Evolutionary conservation across 495 filamentous ascomycete genomes (phyloP), one percentile per base, ranked within the genome.

Genomic region (Ramalina intermedia): DNA sequence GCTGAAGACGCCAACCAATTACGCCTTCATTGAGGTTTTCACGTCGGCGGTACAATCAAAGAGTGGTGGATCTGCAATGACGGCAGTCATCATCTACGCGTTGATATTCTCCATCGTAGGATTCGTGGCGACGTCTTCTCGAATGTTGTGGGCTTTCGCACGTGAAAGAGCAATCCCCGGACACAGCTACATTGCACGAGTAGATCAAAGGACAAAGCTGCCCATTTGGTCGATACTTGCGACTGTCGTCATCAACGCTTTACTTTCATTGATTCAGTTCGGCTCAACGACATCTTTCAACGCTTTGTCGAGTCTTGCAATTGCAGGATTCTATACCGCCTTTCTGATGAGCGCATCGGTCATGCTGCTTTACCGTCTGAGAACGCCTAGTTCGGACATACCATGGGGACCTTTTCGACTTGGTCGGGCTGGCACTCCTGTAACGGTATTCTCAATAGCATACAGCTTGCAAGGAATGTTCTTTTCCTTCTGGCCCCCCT

Each of bases 141-240:
- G 76, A 1, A 70, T 73, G 57, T 61, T 70, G 35, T 80, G 73
- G 69, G 68, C 74, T 0, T 78, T 79, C 52, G 64, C 72, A 1
- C 61, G 75, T 5, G 75, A 79, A 49, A 63, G 64, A 13, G 74
- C 68, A 4, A 54, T 76, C 13, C 74, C 74, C 2, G 68, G 69
- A 33, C 68, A 60, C 49, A 61, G 58, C 29, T 57, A 63, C 55
- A 68, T 76, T 62, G 17, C 64, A 36, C 37, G 52, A 54, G 61
- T 69, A 23, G 51, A 62, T 26, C 57, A 54, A 17, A 59, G 60
- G 37, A 70, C 58, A 47, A 64, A 69, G 41, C 66, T 83, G 40
- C 79, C 73, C 3, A 55, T 71, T 46, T 70, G 69, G 54, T 63
- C 77, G 1, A 66, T 73, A 43, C 54, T 71, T 16, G 41, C 74